Evolutionary conservation across 2,329 filamentous ascomycete species (phyloP), one percentile per base, ranked within the genome.

Genomic region (Penicillium sp.): DNA sequence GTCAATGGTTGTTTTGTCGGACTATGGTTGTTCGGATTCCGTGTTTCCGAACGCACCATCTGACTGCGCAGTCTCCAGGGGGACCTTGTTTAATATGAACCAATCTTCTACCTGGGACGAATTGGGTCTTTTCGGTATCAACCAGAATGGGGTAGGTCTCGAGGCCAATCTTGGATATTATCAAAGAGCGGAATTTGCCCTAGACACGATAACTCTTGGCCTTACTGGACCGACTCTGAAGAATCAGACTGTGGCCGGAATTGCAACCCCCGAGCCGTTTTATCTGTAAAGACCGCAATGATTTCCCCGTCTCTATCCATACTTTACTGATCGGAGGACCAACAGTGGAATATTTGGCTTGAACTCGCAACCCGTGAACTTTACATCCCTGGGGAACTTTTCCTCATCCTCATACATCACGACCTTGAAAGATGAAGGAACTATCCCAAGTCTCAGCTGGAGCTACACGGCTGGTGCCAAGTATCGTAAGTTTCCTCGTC

Each of bases 381-480:
- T 65, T 31, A 63, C 54, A n/a, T 59, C 60, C 61, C 80, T 81
- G 64, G 75, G 59, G 26, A 62, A 66, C 39, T 52, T 46, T 48
- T 80, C 78, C 2, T 77, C 80, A 14, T 82, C 82, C 48, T 80
- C 75, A 33, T 86, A 88, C 69, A 74, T 57, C 75, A 75, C 67
- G 69, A 82, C 56, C 76, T 82, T 70, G 73, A 82, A 63, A 76
- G 83, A 65, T 73, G 83, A 82, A 55, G 82, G 83, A 9, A 77
- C 75, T 56, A 89, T 91, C 48, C 86, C 88, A 1, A 91, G 89
- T 69, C 80, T 90, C 60, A 90, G 87, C 43, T 91, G 89, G 69
- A 88, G 87, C 51, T 92, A 87, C 70, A 91, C 89, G 3, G 89
- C 89, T 41, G 90, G 90, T 16, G 88, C 88, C n/a, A 82, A 82